These are phyloP conservation scores for Dalbergia cochinchinensis DNA, from an alignment of 306 rosid genomes.

Conservation along the genomic window DNA sequence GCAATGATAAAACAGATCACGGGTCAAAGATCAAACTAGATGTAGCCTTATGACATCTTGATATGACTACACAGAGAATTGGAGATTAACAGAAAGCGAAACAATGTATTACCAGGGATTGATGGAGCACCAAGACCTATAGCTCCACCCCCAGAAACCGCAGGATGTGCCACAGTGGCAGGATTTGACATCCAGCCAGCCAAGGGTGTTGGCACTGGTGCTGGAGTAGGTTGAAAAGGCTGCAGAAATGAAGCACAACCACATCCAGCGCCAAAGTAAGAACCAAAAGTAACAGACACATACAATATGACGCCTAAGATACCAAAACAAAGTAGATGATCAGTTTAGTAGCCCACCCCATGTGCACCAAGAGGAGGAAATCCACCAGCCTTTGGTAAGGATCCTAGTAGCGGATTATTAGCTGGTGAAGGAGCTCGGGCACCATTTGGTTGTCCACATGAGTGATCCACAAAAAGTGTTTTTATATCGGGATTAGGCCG, in stretches of 20 bases:
- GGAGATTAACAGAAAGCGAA: constrained; percentile 37
- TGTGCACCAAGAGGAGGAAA: constrained; percentile 97
- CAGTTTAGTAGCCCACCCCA: constrained; percentile 72
- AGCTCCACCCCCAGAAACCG: constrained; percentile 91
- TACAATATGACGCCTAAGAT: constrained; percentile 28
- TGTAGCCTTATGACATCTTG: constrained; percentile 17
- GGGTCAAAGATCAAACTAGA: constrained; percentile 33
- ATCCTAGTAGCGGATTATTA: constrained; percentile 83
- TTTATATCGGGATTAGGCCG: constrained; percentile 99
- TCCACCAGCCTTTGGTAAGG: constrained; percentile 93
- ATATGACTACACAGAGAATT: constrained; percentile 19
- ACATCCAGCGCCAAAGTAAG: constrained; percentile 15
- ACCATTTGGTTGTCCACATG: constrained; percentile 97
- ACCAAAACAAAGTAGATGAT: constrained; percentile 33
- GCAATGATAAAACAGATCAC: constrained; percentile 41
- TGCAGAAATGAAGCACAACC: constrained; percentile 49
- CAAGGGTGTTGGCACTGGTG: constrained; percentile 84
- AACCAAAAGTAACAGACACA: constrained; percentile 11
- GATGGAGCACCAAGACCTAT: constrained; percentile 98
- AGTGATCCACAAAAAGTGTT: constrained; percentile 98
- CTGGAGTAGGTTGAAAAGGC: constrained; percentile 94
- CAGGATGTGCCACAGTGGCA: constrained; percentile 83
- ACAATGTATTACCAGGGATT: constrained; percentile 69
- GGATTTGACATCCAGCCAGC: constrained; percentile 99
- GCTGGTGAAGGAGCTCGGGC: constrained; percentile 99